Evolutionary conservation across 306 rosid genomes (phyloP).

Genomic region (Rubus parviflorus): DNA sequence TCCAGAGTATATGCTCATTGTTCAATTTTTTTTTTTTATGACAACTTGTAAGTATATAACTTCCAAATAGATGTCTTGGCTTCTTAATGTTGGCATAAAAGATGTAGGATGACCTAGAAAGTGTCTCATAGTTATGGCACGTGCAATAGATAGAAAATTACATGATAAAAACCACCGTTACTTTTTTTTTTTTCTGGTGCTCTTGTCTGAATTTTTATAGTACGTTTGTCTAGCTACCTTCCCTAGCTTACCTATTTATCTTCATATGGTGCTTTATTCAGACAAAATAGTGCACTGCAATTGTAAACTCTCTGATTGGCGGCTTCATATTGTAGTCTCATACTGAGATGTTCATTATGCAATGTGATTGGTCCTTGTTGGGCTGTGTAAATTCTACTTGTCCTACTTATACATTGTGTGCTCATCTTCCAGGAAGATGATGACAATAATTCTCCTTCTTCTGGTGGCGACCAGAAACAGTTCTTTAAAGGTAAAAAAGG

Average conservation of each 20-base stretch:
- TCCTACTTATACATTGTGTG: conserved; percentile 21
- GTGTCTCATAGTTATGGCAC: background rate
- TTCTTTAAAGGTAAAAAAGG: conserved; percentile 45
- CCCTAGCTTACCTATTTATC: conserved; percentile 12
- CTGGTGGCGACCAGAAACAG: conserved; percentile 41
- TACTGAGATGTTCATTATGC: background rate
- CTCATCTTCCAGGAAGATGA: conserved; percentile 59
- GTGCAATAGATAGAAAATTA: background rate
- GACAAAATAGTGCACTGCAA: background rate
- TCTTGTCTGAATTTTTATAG: background rate
- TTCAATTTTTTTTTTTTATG: background rate
- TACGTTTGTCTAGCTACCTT: conserved; percentile 17
- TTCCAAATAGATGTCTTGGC: background rate
- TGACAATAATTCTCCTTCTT: conserved; percentile 37
- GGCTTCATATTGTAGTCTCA: background rate
- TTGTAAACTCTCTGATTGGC: background rate
- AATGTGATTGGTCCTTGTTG: background rate
- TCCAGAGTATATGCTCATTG: background rate
- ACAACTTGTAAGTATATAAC: background rate
- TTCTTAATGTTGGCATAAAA: background rate
- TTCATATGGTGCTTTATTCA: conserved; percentile 9
- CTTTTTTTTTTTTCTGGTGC: background rate
- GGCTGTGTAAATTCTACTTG: conserved; percentile 21
- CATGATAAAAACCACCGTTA: background rate
- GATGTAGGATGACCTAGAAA: background rate